A percentile compares a stretch with the other conserved stretches of the same genome.
Evolutionary conservation across 352 stramenopile genomes (phyloP).

Genomic region (Phytopythium chamaehyphon): DNA sequence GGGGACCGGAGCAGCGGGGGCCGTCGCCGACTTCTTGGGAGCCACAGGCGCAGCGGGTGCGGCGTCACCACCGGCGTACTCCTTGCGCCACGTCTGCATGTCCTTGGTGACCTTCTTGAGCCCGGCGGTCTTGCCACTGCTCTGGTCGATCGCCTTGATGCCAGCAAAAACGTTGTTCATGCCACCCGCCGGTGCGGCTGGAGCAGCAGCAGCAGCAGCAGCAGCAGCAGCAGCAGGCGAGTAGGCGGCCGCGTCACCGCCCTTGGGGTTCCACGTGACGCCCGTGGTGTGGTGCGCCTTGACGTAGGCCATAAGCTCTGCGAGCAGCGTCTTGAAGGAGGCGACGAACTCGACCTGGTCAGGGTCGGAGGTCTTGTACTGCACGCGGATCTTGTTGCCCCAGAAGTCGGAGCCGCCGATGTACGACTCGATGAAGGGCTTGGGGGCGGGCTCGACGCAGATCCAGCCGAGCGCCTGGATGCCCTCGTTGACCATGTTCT

Average conservation of each 20-base stretch:
- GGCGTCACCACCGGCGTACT: constrained; percentile 81
- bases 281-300: constrained; percentile 94
- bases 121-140: constrained; percentile 88
- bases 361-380: constrained; percentile 92
- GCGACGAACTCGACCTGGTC: constrained; percentile 94
- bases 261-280: constrained; percentile 92
- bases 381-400: constrained; percentile 97
- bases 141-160: constrained; percentile 87
- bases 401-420: constrained; percentile 95
- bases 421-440: constrained; percentile 94
- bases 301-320: constrained; percentile 92
- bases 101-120: constrained; percentile 96
- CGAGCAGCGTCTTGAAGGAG: constrained; percentile 90
- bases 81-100: constrained; percentile 96
- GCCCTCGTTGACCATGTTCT: constrained; percentile 87
- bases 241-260: constrained; percentile 53
- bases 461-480: constrained; percentile 83
- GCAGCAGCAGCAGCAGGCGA: constrained; percentile 18
- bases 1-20: constrained; percentile 25
- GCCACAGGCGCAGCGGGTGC: constrained; percentile 12
- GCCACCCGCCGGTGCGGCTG: constrained; percentile 41
- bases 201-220: constrained; percentile 14
- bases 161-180: constrained; percentile 87
- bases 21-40: constrained; percentile 14
- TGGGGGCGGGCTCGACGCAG: constrained; percentile 81